These are phyloP conservation scores for Kwoniella dejecticola DNA, from an alignment of 768 basidiomycete species.

Conservation along the genomic window DNA sequence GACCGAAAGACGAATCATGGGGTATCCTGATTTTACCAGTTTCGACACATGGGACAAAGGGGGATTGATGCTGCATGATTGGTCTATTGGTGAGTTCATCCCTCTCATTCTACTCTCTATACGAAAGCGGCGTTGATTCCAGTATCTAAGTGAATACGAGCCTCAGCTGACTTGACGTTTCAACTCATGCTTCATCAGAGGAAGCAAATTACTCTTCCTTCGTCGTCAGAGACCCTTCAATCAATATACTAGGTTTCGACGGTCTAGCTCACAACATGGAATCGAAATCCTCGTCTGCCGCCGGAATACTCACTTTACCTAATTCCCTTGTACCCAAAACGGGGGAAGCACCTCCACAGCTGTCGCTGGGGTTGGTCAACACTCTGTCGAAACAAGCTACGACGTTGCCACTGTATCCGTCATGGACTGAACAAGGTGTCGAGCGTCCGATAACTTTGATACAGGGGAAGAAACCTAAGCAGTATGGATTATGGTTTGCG, in stretches of 20 bases:
- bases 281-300: neutral
- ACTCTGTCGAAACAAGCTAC: neutral
- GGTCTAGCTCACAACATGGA: conserved; percentile 1
- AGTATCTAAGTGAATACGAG: too few relatives aligned
- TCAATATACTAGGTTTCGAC: conserved; percentile 27
- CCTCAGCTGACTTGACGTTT: too few relatives aligned
- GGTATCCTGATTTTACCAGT: conserved; percentile 22
- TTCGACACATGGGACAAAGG: conserved; percentile 24
- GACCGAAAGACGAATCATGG: conserved; percentile 19
- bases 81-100: conserved; percentile 12
- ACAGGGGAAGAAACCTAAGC: conserved; percentile 1
- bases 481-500: conserved; percentile 15
- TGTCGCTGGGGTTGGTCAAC: neutral
- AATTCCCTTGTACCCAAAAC: neutral
- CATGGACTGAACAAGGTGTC: conserved; percentile 16
- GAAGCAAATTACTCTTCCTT: conserved; percentile 30
- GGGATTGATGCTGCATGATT: neutral
- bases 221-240: conserved; percentile 24
- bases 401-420: neutral
- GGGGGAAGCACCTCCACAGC: neutral
- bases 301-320: conserved; percentile 11
- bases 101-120: too few relatives aligned
- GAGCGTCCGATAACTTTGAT: conserved; percentile 1
- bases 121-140: too few relatives aligned
- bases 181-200: conserved; percentile 14